Base-by-base conservation (phyloP, 2,329 filamentous ascomycete genomes). In the Aspergillus pseudotamarii region DNA sequence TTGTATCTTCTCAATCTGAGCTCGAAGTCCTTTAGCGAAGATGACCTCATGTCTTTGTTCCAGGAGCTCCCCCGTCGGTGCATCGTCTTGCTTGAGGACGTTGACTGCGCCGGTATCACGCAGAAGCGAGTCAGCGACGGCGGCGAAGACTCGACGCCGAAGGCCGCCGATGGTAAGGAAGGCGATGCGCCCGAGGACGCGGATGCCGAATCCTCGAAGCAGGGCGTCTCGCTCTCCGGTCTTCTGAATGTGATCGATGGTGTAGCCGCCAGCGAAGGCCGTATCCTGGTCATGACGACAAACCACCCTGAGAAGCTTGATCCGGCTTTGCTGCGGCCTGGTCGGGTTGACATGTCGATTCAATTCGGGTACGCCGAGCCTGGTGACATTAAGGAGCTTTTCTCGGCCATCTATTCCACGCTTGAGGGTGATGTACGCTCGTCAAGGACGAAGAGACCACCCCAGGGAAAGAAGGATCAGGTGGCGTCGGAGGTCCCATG, bases 41-140 rank as follows among this genome's bases (percentile, higher is more conserved):
- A 92, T 72, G 85, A 83, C 21, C 82, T 93, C 0, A 82, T 84
- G 3, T 76, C 79, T 0, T 82, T 93, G 4, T 93, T 93, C 70
- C 80, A 86, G 28, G 84, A 86, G 45, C 85, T 93, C 4, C 91
- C 91, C 0, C 84, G 84, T 16, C 86, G 88, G 56, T 93, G 91
- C 66, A 86, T 93, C 19, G 88, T 93, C 1, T 83, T 93, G 1
- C 84, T 93, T 4, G 91, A 93, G 73, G 91, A 93, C 67, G 90
- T 93, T 60, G 91, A 93, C 73, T 89, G 85, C 1, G 90, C 89
- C 2, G 90, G 90, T 6, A 81, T 92, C 48, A 89, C 88, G 0
- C 85, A 89, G 67, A 88, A 72, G 54, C 72, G 76, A 26, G 68
- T 84, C 36, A 82, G 85, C 11, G 60, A 65, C 19, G 43, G 66